These are phyloP conservation scores for Passiflora organensis DNA, from an alignment of 345 rosid genomes.

Conservation along the genomic window DNA sequence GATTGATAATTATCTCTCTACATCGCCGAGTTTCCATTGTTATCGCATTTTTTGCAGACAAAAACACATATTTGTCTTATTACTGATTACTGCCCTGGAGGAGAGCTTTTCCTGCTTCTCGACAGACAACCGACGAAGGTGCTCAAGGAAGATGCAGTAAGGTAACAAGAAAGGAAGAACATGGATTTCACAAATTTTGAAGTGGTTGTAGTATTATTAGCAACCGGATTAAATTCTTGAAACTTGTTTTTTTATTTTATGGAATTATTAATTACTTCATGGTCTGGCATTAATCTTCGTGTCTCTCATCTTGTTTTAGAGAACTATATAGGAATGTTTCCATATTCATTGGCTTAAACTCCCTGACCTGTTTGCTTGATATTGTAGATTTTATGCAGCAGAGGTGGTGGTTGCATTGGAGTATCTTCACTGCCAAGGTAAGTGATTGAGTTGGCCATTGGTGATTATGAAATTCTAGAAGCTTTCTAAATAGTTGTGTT, in stretches of 20 bases:
- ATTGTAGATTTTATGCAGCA: constrained; percentile 76
- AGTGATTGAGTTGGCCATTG: not conserved
- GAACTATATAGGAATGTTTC: too few species aligned
- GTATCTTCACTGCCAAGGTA: constrained; percentile 98
- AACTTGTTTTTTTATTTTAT: too few species aligned
- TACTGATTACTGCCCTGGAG: constrained; percentile 92
- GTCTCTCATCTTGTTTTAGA: too few species aligned
- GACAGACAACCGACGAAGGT: constrained; percentile 80
- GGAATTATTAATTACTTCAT: too few species aligned
- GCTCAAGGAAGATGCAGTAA: constrained; percentile 87
- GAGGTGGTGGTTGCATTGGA: constrained; percentile 86
- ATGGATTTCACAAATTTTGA: too few species aligned
- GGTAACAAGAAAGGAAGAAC: constrained; percentile 34
- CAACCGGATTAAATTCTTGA: too few species aligned
- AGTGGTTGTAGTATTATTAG: too few species aligned
- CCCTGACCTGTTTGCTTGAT: constrained; percentile 9
- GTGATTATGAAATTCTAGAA: not conserved
- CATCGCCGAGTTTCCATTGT: not conserved
- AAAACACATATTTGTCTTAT: constrained; percentile 91
- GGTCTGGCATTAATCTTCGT: too few species aligned
- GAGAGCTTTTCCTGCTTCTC: constrained; percentile 87
- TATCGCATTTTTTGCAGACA: constrained; percentile 46
- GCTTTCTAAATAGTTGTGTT: too few species aligned
- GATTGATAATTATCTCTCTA: not conserved
- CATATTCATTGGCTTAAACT: too few species aligned